Base-by-base conservation (phyloP, 2,329 filamentous ascomycete species). In the Didymella segeticola region DNA sequence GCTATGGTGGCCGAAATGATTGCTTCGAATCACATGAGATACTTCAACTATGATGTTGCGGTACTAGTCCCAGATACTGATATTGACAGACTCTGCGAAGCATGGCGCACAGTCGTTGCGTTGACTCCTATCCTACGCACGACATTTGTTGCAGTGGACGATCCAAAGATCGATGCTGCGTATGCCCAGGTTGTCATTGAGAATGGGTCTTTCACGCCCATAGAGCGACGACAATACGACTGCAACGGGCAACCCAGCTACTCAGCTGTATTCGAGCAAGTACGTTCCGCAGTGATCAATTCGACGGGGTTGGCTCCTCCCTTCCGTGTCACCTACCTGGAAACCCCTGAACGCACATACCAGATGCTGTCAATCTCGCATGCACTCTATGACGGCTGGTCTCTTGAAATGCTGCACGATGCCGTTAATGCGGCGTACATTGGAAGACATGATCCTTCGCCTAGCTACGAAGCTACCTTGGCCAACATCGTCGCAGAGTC, bases 361-460 rank as follows among this genome's bases (percentile, higher is more conserved):
- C 64, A 86, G n/a, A 53, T 84, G 4, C 70, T 97, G 1, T 93
- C 91, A 0, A 86, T 96, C 31, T 83, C 92, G 0, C 93, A 97
- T 73, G 91, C 92, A 1, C 80, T 96, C 17, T 97, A 97, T 61
- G 93, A 97, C 68, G 93, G 93, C 0, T 92, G 88, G 84, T 96
- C 92, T 2, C 81, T 97, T 11, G 79, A 80, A 3, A 76, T 96
- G 14, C 74, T 97, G 1, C 91, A 95, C 63, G 78, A 82, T 36
- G 86, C 95, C 64, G 82, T 96, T 1, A 73, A 80, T 14, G 78
- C 74, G n/a, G 85, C 87, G 1, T 96, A 96, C 58, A 41, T 77
- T 4, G 77, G 78, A 4, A 58, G 70, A 0, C 69, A 77, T 10
- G 59, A 63, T 2, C 30, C 71, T 1, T 79, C 86, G 4, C 77